A percentile compares a stretch with the other conserved stretches of the same genome.
Conservation (phyloP, 306 rosid species). For the Abrus precatorius region DNA sequence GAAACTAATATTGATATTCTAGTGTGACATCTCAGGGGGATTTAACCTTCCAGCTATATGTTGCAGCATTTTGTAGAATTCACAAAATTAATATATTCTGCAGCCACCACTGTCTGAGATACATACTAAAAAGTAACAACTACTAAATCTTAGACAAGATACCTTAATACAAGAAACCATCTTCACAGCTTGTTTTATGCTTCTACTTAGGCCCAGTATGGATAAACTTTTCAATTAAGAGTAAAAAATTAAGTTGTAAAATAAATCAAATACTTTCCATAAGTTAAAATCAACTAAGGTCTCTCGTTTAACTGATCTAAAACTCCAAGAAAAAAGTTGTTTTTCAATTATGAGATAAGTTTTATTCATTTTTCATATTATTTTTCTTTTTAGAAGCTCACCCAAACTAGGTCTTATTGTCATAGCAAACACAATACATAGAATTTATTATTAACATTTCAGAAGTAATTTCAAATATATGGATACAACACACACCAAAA, state of each 20-base stretch:
- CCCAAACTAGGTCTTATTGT: no score
- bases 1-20: background rate
- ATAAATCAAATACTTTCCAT: no score
- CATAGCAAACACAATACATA: background rate
- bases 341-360: no score
- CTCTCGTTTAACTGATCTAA: no score
- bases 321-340: no score
- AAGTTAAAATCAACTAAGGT: no score
- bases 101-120: background rate
- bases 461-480: slow-evolving; percentile 25
- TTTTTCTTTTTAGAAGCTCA: no score
- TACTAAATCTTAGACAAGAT: background rate
- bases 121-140: slow-evolving; percentile 21
- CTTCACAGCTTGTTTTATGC: slow-evolving; percentile 11
- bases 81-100: slow-evolving; percentile 31
- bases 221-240: no score
- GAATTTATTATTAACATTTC: slow-evolving; percentile 15
- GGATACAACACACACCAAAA: background rate
- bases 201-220: background rate
- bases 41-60: slow-evolving; percentile 17
- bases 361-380: no score
- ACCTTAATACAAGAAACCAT: slow-evolving; percentile 19
- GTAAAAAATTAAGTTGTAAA: no score
- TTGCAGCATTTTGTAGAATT: background rate
- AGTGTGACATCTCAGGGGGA: slow-evolving; percentile 32